These are phyloP conservation scores for Scalesia atractyloides DNA, from an alignment of 129 eudicot species.

Conservation along the genomic window DNA sequence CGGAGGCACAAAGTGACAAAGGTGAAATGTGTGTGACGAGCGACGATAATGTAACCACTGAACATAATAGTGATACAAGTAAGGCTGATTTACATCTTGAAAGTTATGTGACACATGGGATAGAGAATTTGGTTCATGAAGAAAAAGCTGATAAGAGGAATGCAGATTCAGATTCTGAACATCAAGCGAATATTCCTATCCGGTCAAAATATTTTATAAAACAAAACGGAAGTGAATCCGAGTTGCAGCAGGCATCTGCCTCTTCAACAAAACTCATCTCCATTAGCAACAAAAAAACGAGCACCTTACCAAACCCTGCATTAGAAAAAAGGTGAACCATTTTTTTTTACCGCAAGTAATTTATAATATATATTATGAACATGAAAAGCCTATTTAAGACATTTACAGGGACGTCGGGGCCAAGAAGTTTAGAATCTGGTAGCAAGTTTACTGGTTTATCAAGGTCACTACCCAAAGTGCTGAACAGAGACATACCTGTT, in stretches of 20 bases:
- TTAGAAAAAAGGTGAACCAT: conserved; percentile 48
- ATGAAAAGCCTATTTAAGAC: conserved; percentile 4
- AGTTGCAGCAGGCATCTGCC: conserved; percentile 40
- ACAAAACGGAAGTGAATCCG: conserved; percentile 44
- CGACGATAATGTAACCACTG: conserved; percentile 28
- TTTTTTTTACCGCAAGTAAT: conserved; percentile 8
- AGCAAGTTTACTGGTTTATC: conserved; percentile 35
- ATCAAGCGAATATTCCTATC: conserved; percentile 22
- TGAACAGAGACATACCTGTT: conserved; percentile 31
- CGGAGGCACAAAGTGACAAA: conserved; percentile 31
- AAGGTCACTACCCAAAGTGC: conserved; percentile 41
- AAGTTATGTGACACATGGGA: conserved; percentile 24
- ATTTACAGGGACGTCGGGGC: conserved; percentile 36
- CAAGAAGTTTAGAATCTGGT: conserved; percentile 42
- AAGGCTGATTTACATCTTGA: conserved; percentile 37
- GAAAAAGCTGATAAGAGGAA: conserved; percentile 29
- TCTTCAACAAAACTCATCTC: conserved; percentile 38
- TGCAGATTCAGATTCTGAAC: conserved; percentile 31
- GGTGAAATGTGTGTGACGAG: conserved; percentile 35
- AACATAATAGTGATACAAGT: conserved; percentile 28
- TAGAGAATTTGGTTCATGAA: conserved; percentile 26
- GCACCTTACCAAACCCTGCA: conserved; percentile 31
- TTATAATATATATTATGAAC: conserved; percentile 15
- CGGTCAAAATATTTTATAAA: conserved; percentile 46
- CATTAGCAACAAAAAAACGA: conserved; percentile 26